Evolutionary conservation across 495 filamentous ascomycete species (phyloP).

Genomic region (Tuber umbilicatum): DNA sequence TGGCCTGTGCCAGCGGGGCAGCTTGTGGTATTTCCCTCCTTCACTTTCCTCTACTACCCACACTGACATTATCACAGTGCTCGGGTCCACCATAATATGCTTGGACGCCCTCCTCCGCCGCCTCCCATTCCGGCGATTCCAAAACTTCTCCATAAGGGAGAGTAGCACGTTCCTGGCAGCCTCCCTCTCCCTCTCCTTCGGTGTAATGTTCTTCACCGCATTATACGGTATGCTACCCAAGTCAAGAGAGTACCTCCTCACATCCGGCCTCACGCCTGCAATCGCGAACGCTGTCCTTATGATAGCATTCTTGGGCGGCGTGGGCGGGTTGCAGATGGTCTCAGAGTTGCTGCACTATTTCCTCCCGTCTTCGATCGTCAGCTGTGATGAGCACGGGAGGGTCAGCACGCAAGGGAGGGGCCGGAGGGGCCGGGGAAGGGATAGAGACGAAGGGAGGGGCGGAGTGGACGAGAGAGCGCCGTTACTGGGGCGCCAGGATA

Average conservation of each 20-base stretch:
- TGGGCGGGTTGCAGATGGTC: conserved; percentile 72
- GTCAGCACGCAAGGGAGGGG: conserved; percentile 32
- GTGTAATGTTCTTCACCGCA: conserved; percentile 96
- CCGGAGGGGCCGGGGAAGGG: conserved; percentile 47
- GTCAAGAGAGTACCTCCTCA: conserved; percentile 64
- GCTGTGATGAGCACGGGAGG: conserved; percentile 56
- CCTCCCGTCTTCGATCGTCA: conserved; percentile 88
- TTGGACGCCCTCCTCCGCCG: conserved; percentile 68
- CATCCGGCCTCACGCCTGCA: conserved; percentile 59
- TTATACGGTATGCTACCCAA: conserved; percentile 91
- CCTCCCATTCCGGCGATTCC: conserved; percentile 55
- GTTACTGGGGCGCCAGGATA: conserved; percentile 39
- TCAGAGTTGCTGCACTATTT: conserved; percentile 73
- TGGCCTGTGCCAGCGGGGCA: conserved; percentile 76
- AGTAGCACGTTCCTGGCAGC: conserved; percentile 80
- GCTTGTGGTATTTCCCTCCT: conserved; percentile 43
- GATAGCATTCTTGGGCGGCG: conserved; percentile 70
- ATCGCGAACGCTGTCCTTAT: conserved; percentile 66
- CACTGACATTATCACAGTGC: conserved; percentile 44
- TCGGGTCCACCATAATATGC: conserved; percentile 79
- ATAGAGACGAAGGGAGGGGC: conserved; percentile 51
- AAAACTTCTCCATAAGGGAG: conserved; percentile 77
- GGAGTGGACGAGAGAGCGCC: conserved; percentile 47
- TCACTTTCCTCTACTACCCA: conserved; percentile 39
- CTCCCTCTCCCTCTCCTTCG: conserved; percentile 86